Percentiles rank a stretch among this genome's conserved stretches.
These are phyloP conservation scores for Pterocarpus santalinus DNA, from an alignment of 306 rosid species.

Conservation along the genomic window DNA sequence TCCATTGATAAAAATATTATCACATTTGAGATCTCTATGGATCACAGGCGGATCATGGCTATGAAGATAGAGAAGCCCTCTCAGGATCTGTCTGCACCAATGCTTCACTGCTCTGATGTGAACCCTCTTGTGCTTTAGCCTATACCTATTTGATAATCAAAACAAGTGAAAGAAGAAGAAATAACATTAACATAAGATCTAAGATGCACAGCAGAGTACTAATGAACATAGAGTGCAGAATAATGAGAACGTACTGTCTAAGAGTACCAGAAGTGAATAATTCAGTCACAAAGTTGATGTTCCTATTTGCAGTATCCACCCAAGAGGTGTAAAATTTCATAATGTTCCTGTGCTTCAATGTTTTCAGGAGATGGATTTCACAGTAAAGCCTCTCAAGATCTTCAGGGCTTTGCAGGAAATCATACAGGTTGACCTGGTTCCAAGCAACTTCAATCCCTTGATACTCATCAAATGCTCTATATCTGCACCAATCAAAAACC, in stretches of 20 bases:
- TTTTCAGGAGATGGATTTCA: constrained; percentile 94
- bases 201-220: constrained; percentile 27
- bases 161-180: constrained; percentile 7
- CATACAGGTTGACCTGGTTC: constrained; percentile 95
- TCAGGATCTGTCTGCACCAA: constrained; percentile 97
- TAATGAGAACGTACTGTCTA: constrained; percentile 74
- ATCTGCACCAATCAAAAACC: constrained; percentile 60
- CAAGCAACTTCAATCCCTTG: constrained; percentile 99
- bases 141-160: constrained; percentile 62
- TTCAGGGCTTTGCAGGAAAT: constrained; percentile 93
- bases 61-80: constrained; percentile 91
- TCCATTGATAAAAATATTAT: constrained; percentile 91
- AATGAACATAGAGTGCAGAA: constrained; percentile 16
- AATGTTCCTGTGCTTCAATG: constrained; percentile 87
- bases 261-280: constrained; percentile 98
- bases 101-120: constrained; percentile 93
- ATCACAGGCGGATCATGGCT: constrained; percentile 95
- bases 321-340: constrained; percentile 95
- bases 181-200: constrained; percentile 46
- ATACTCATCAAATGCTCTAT: constrained; percentile 96
- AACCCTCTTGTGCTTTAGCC: constrained; percentile 89
- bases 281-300: constrained; percentile 94
- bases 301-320: constrained; percentile 91
- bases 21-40: constrained; percentile 98
- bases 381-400: constrained; percentile 97